Evolutionary conservation across 2,329 filamentous ascomycete genomes (phyloP).

Genomic region (Metarhizium humberi): DNA sequence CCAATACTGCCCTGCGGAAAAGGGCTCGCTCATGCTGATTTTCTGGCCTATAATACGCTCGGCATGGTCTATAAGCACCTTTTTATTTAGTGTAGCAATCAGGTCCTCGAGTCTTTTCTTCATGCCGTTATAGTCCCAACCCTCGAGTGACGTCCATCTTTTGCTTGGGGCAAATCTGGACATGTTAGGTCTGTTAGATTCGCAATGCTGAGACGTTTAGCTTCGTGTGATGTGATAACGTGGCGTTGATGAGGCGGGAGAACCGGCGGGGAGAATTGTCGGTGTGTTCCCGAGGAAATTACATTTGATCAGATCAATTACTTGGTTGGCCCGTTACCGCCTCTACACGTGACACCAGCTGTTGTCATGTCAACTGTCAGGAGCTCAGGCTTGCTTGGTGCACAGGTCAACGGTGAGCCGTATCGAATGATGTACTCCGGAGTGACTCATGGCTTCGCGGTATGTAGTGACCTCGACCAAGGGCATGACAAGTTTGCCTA

Average conservation of each 20-base stretch:
- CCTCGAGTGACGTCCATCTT: constrained; percentile 10
- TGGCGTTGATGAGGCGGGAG: no score
- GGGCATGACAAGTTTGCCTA: no score
- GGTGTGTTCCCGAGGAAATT: neutral
- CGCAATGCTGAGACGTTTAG: neutral
- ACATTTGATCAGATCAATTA: neutral
- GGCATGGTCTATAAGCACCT: constrained; percentile 12
- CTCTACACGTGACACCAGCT: neutral
- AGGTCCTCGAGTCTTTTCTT: constrained; percentile 9
- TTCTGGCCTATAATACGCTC: constrained; percentile 13
- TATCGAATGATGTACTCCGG: no score
- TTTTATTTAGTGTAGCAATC: constrained; percentile 10
- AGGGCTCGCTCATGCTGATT: constrained; percentile 17
- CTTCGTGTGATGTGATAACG: neutral
- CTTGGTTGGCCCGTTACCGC: neutral
- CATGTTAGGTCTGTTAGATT: neutral
- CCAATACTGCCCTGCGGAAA: constrained; percentile 20
- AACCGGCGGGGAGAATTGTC: neutral
- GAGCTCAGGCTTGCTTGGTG: no score
- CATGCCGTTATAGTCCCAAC: constrained; percentile 16
- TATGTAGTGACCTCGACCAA: no score
- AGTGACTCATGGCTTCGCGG: no score
- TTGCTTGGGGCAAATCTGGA: neutral
- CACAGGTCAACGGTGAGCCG: no score
- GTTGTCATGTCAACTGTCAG: no score